Evolutionary conservation across 306 rosid species (phyloP).

Genomic region (Vicia villosa): DNA sequence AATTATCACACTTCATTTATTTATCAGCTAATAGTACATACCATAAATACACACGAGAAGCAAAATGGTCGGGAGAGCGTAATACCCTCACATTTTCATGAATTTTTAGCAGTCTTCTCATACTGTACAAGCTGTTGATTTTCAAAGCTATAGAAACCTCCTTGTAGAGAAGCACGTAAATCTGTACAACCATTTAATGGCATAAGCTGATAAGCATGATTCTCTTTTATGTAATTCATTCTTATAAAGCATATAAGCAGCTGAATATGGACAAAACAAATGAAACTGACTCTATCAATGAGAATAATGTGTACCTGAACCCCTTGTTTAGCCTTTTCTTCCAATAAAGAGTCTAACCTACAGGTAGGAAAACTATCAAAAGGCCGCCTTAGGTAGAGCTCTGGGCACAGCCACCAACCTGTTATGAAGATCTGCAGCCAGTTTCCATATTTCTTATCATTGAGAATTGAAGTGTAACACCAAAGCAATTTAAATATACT

Average conservation of each 20-base stretch:
- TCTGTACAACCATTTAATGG: constrained; percentile 51
- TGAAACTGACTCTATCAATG: constrained; percentile 3
- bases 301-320: constrained; percentile 68
- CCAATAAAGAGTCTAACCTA: constrained; percentile 76
- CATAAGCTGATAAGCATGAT: constrained; percentile 24
- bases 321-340: constrained; percentile 93
- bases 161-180: constrained; percentile 93
- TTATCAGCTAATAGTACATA: constrained; percentile 42
- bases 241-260: constrained; percentile 24
- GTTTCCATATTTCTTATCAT: constrained; percentile 32
- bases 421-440: constrained; percentile 89
- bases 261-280: constrained; percentile 12
- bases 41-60: constrained; percentile 91
- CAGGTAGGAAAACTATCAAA: constrained; percentile 68
- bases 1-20: constrained; percentile 28
- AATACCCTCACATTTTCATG: constrained; percentile 95
- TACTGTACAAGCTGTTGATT: constrained; percentile 87
- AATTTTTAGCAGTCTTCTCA: constrained; percentile 80
- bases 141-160: constrained; percentile 97
- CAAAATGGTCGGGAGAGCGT: constrained; percentile 92
- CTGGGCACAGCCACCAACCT: constrained; percentile 99
- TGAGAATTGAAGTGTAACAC: constrained; percentile 20
- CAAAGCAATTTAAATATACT: constrained; percentile 15
- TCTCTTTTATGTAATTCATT: constrained; percentile 20
- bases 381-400: constrained; percentile 84